phyloP scores from a whole-genome alignment of 78 protist genomes.

The Dictyostelium firmibasis region DNA sequence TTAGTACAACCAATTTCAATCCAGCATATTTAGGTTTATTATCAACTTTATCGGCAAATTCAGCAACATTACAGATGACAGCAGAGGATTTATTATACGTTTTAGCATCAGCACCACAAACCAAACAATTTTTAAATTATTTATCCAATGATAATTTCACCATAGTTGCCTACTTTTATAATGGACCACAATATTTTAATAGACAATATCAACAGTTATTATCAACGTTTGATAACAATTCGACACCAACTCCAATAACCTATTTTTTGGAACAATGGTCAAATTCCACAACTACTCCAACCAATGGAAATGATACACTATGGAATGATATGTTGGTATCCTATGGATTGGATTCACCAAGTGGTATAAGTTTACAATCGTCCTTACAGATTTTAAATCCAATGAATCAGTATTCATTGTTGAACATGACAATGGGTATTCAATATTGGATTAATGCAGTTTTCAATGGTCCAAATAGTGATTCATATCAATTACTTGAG shows the following conservation, averaged over 20 bases:
- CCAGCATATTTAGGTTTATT: conserved; percentile 35
- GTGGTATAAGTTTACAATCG: not conserved
- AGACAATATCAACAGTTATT: not conserved
- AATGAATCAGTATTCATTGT: not conserved
- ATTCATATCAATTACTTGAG: not conserved
- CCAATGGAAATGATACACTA: not conserved
- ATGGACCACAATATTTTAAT: not conserved
- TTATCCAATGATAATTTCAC: not conserved
- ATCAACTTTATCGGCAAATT: not conserved
- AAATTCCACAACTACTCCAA: not conserved
- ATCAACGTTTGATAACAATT: not conserved
- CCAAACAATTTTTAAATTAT: not conserved
- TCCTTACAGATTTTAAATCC: not conserved
- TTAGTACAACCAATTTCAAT: conserved; percentile 42
- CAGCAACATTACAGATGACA: not conserved
- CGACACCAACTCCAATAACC: not conserved
- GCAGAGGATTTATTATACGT: conserved; percentile 4
- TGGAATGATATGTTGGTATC: conserved; percentile 36
- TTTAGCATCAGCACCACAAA: not conserved
- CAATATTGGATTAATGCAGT: not conserved
- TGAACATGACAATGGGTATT: not conserved
- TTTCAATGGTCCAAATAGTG: not conserved
- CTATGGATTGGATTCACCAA: not conserved
- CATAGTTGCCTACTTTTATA: not conserved
- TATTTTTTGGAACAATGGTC: conserved; percentile 29